phyloP scores from a whole-genome alignment of 129 eudicot species.

The Lactuca saligna region DNA sequence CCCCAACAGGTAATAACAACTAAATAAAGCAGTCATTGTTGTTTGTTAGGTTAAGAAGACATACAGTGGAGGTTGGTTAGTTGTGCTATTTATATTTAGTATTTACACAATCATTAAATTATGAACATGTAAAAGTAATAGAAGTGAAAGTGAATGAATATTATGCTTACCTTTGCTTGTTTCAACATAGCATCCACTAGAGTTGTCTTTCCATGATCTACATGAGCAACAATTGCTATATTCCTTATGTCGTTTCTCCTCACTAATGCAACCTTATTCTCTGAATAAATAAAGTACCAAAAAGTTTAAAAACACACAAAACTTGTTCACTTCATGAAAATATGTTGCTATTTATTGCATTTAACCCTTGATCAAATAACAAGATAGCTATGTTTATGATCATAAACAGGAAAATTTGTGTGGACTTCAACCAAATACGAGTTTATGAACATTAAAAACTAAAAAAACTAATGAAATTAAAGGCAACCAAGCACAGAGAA shows the following conservation, averaged over 20 bases:
- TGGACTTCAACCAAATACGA: slow-evolving; percentile 5
- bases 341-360: too few species aligned
- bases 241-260: slow-evolving; percentile 91
- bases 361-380: too few species aligned
- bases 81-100: too few species aligned
- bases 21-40: too few species aligned
- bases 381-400: background rate
- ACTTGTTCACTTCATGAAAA: background rate
- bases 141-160: background rate
- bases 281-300: slow-evolving; percentile 33
- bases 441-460: background rate
- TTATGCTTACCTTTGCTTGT: slow-evolving; percentile 76
- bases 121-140: background rate
- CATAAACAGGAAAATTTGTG: slow-evolving; percentile 9
- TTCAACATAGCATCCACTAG: slow-evolving; percentile 92
- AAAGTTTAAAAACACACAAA: slow-evolving; percentile 1
- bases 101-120: too few species aligned
- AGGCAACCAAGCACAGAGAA: slow-evolving; percentile 1
- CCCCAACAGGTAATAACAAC: background rate
- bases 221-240: slow-evolving; percentile 98
- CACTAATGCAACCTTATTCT: slow-evolving; percentile 53
- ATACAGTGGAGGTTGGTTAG: too few species aligned
- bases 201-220: slow-evolving; percentile 98
- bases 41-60: too few species aligned
- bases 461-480: background rate